These are phyloP conservation scores for Dactylellina sp. DNA, from an alignment of 2,329 filamentous ascomycete genomes.

Conservation along the genomic window DNA sequence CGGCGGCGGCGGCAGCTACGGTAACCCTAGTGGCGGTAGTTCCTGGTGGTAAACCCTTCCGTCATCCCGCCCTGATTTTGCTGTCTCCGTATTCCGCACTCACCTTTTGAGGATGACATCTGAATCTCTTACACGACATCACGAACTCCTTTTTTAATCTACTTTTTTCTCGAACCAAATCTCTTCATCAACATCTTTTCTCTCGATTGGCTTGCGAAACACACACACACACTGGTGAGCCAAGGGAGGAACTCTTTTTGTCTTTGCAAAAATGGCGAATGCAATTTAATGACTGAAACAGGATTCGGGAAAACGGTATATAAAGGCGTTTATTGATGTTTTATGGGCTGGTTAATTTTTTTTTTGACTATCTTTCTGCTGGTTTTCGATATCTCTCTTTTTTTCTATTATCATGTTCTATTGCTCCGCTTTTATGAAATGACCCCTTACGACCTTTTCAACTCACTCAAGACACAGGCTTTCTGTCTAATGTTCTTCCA, in stretches of 20 bases:
- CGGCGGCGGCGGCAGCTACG: slow-evolving; percentile 67
- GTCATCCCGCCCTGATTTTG: slow-evolving; percentile 44
- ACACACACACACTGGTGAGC: slow-evolving; percentile 17
- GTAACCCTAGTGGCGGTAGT: slow-evolving; percentile 75
- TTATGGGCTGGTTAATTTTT: slow-evolving; percentile 56
- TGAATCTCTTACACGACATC: slow-evolving; percentile 45
- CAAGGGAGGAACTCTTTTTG: slow-evolving; percentile 34
- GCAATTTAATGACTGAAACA: slow-evolving; percentile 55
- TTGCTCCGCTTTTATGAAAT: slow-evolving; percentile 58
- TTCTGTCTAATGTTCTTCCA: slow-evolving; percentile 56
- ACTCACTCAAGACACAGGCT: slow-evolving; percentile 29
- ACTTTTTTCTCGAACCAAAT: slow-evolving; percentile 59
- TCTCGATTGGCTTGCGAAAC: slow-evolving; percentile 58
- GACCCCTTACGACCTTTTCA: slow-evolving; percentile 48
- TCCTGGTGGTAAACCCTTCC: slow-evolving; percentile 74
- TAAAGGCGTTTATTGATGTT: slow-evolving; percentile 57
- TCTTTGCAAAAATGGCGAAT: slow-evolving; percentile 56
- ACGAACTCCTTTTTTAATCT: slow-evolving; percentile 45
- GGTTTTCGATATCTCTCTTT: slow-evolving; percentile 58
- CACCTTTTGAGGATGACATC: slow-evolving; percentile 10
- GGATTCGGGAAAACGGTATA: slow-evolving; percentile 65
- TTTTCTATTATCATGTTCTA: slow-evolving; percentile 60
- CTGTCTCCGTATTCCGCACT: slow-evolving; percentile 26
- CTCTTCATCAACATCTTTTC: slow-evolving; percentile 55
- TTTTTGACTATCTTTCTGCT: slow-evolving; percentile 51